Evolutionary conservation across 2,329 filamentous ascomycete species (phyloP), one percentile per base, ranked within the genome.

Genomic region (Hypoxylon sp.): DNA sequence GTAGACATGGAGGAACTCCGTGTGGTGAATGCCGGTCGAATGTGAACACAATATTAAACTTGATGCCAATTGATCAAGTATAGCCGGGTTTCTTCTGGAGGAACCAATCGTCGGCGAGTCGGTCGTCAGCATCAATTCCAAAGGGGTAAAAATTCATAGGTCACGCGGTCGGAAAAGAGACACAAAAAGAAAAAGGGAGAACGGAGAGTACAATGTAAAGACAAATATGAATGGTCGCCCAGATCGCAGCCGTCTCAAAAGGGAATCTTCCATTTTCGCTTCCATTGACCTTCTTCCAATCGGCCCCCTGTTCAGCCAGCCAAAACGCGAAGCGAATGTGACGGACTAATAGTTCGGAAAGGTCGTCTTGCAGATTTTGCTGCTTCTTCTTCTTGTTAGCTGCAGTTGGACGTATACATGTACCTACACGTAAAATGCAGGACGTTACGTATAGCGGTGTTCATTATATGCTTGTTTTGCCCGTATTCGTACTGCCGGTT

Each of bases 241-340:
- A 34, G 38, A 55, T 60, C 50, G 49, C 21, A 49, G 57, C 56
- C 25, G 30, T 67, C 58, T 61, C 19, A 60, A 63, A 63, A 50
- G 55, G 58, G 56, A 62, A 70, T 65, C 61, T 70, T 68, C 68
- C 51, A 70, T 70, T 70, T 52, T 58, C 46, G 61, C 59, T 70
- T 70, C 68, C 23, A 70, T 68, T 28, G 38, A 63, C 55, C 68
- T 68, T 70, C 65, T 70, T 55, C 68, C 68, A 68, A 70, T 61
- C 55, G 51, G 53, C 59, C 61, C 38, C 66, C 55, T 63, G 61
- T 55, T 50, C 25, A 34, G 53, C 51, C 21, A 32, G 45, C 43
- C 19, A 63, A 36, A 45, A 56, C 32, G 56, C 57, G 41, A 69
- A 67, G 58, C 64, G 60, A 67, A 53, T 60, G 61, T 61, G 58